A percentile compares a stretch with the other conserved stretches of the same genome.
Evolutionary conservation across 257 asterid genomes (phyloP).

Genomic region (Vinca minor): DNA sequence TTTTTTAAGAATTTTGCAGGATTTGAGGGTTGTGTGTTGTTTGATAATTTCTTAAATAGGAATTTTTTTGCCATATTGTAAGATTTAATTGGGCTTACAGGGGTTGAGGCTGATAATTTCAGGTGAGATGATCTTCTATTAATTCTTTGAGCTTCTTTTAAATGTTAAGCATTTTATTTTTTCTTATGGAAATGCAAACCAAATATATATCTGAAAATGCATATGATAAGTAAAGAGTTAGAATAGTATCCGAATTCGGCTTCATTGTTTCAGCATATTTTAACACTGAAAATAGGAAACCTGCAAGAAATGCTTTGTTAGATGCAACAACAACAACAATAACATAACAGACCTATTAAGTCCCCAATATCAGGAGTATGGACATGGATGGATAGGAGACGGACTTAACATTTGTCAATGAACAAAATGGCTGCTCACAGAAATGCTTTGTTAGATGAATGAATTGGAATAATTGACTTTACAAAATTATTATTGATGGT

Average conservation of each 20-base stretch:
- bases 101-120: not conserved
- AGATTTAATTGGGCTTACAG: not conserved
- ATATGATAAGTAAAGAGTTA: not conserved
- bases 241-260: not conserved
- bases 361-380: no score
- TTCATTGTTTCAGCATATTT: not conserved
- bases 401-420: no score
- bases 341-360: no score
- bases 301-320: not conserved
- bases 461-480: not conserved
- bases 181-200: not conserved
- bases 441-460: no score
- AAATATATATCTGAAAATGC: not conserved
- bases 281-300: not conserved
- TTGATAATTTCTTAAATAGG: not conserved
- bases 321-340: no score
- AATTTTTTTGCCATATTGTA: not conserved
- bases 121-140: slow-evolving; percentile 10
- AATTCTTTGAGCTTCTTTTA: not conserved
- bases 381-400: no score
- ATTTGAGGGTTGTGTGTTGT: not conserved
- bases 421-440: no score
- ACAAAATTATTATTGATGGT: not conserved
- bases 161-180: no score
- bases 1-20: not conserved